phyloP scores from a whole-genome alignment of 352 stramenopile species.

The Globisporangium echinulatum region DNA sequence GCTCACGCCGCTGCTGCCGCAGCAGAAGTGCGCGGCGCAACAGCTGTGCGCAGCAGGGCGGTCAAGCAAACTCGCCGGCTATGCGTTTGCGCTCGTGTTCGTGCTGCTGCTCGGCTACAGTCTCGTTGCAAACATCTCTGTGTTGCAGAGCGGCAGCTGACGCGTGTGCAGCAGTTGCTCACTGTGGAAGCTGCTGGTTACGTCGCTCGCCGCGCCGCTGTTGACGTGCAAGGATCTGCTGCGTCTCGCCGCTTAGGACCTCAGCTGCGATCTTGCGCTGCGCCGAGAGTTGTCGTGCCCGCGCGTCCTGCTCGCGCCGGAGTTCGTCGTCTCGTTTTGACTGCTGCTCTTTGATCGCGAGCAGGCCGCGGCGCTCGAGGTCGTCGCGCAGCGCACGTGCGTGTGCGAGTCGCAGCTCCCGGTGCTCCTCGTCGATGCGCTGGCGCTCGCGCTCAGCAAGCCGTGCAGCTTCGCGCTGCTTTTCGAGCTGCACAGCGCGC shows the following conservation, averaged over 20 bases:
- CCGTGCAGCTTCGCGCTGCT: slow-evolving; percentile 21
- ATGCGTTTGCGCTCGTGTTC: slow-evolving; percentile 21
- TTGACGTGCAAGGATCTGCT: slow-evolving; percentile 20
- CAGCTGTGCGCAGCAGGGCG: slow-evolving; percentile 28
- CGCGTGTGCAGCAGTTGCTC: neutral
- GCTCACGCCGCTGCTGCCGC: slow-evolving; percentile 23
- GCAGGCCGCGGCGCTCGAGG: slow-evolving; percentile 26
- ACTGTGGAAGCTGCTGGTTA: neutral
- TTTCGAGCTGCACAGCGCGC: slow-evolving; percentile 15
- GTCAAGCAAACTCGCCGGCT: slow-evolving; percentile 24
- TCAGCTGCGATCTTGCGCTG: slow-evolving; percentile 27
- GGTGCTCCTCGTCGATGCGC: slow-evolving; percentile 24
- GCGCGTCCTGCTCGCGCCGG: slow-evolving; percentile 26
- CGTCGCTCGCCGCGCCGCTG: neutral
- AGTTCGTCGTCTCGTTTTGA: slow-evolving; percentile 40
- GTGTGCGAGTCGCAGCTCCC: slow-evolving; percentile 17
- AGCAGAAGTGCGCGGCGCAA: slow-evolving; percentile 35
- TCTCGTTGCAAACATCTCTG: slow-evolving; percentile 25
- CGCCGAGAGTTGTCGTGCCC: slow-evolving; percentile 20
- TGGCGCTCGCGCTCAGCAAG: slow-evolving; percentile 19
- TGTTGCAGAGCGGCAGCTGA: slow-evolving; percentile 5
- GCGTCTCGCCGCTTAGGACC: slow-evolving; percentile 34
- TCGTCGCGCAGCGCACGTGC: slow-evolving; percentile 28
- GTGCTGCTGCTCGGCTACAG: slow-evolving; percentile 22
- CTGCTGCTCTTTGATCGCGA: slow-evolving; percentile 36